These are phyloP conservation scores for Camelina laxa DNA, from an alignment of 345 rosid species.

Conservation along the genomic window DNA sequence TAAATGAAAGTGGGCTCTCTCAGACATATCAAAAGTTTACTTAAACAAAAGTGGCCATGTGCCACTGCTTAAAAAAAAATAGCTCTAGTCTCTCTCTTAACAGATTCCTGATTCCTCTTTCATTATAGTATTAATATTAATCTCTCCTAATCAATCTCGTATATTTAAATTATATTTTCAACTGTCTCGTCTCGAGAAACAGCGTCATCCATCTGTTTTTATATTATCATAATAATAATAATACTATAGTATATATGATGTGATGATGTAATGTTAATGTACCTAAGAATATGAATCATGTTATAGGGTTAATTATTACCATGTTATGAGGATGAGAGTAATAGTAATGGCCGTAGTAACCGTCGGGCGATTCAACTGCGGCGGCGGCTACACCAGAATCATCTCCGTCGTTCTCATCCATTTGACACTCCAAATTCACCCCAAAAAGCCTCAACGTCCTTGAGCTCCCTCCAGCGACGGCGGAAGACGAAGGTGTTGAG, in stretches of 20 bases:
- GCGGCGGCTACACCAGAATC: slow-evolving; percentile 23
- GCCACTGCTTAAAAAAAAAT: slow-evolving; percentile 36
- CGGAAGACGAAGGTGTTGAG: slow-evolving; percentile 31
- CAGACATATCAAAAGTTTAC: slow-evolving; percentile 21
- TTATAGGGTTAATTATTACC: slow-evolving; percentile 31
- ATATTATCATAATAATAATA: slow-evolving; percentile 30
- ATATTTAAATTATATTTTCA: slow-evolving; percentile 29
- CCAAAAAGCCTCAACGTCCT: slow-evolving; percentile 82
- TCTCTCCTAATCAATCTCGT: slow-evolving; percentile 33
- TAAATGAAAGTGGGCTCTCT: slow-evolving; percentile 26
- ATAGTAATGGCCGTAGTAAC: slow-evolving; percentile 46
- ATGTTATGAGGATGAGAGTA: slow-evolving; percentile 41
- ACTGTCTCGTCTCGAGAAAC: slow-evolving; percentile 43
- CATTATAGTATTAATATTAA: slow-evolving; percentile 3
- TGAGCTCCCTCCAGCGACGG: slow-evolving; percentile 50
- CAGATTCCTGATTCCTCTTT: slow-evolving; percentile 43
- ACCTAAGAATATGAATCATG: neutral
- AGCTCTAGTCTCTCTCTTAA: slow-evolving; percentile 36
- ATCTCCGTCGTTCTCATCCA: slow-evolving; percentile 56
- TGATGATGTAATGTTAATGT: slow-evolving; percentile 36
- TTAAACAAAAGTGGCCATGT: slow-evolving; percentile 39
- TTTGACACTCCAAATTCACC: slow-evolving; percentile 85
- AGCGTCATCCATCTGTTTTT: slow-evolving; percentile 26
- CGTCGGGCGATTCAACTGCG: slow-evolving; percentile 51
- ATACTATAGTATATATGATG: slow-evolving; percentile 32